Base-by-base conservation (phyloP, 768 basidiomycete species). In the Kwoniella bestiolae region DNA sequence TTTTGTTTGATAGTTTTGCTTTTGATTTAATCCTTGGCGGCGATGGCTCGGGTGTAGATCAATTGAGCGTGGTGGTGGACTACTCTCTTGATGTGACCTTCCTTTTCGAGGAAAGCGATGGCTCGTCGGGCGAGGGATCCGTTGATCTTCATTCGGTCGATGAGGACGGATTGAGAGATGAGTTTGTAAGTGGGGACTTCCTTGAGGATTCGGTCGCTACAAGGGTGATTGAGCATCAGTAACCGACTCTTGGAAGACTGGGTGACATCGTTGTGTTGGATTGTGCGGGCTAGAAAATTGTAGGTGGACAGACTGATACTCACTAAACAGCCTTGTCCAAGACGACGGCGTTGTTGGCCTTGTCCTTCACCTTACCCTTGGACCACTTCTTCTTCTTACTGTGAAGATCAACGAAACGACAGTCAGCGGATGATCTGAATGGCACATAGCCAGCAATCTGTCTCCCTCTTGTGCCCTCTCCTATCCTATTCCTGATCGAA, bases 311-410 rank as follows among this genome's bases (percentile, higher is more conserved):
- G n/a, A n/a, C n/a, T 12, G 44, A 47, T 46, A 73, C 78, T 66
- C 62, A 81, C 79, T 83, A 95, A 75, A 90, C 91, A 60, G 88
- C 73, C 86, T 97, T 95, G 86, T 98, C 95, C 79, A 95, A 89
- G 74, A 89, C 85, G 83, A 97, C 94, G 76, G 92, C 87, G 87
- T 98, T 94, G 81, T 91, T 89, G 79, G 95, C 92, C 89, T 98
- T 99, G 86, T 99, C 96, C 90, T 99, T 99, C 83, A 99, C 96
- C 85, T 98, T 98, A 82, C 96, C 96, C 87, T 98, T 98, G 76
- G 92, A 96, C 94, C 94, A 97, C 88, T 98, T 98, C 92, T 98
- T 98, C 88, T 98, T 98, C 88, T 97, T 97, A 68, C 79, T 80
- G 62, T 61, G 26, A 25, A 29, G 1, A 28, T 38, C 16, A 47